Evolutionary conservation across 305 asterid genomes (phyloP).

Genomic region (Fraxinus nigra): DNA sequence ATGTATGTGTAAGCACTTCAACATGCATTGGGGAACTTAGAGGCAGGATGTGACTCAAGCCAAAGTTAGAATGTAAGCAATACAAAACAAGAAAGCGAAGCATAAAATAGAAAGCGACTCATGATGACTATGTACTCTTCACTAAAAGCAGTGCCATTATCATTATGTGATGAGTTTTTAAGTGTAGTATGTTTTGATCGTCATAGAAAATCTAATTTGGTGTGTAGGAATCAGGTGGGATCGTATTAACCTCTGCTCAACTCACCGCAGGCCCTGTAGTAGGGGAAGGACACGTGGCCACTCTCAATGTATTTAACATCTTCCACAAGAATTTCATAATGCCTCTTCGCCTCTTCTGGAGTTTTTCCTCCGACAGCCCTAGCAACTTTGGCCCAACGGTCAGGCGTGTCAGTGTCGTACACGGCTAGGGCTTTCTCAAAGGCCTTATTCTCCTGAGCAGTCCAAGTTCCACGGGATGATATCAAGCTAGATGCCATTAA

Average conservation of each 20-base stretch:
- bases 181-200: background rate
- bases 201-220: background rate
- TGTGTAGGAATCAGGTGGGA: background rate
- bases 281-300: slow-evolving; percentile 29
- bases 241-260: background rate
- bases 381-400: slow-evolving; percentile 88
- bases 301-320: slow-evolving; percentile 55
- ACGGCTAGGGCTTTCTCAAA: slow-evolving; percentile 83
- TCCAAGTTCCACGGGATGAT: slow-evolving; percentile 49
- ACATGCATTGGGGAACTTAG: background rate
- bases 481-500: slow-evolving; percentile 59
- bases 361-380: slow-evolving; percentile 70
- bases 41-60: background rate
- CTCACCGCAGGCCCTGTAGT: background rate
- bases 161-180: background rate
- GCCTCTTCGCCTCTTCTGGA: slow-evolving; percentile 65
- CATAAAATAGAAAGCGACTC: background rate
- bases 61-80: background rate
- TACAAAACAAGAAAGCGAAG: background rate
- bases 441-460: slow-evolving; percentile 75
- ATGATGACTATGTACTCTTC: background rate
- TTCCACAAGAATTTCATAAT: slow-evolving; percentile 42
- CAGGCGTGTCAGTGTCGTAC: slow-evolving; percentile 74
- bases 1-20: background rate
- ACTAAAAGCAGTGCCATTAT: too few species aligned